These are phyloP conservation scores for Carallia brachiata DNA, from an alignment of 345 rosid species.

Conservation along the genomic window DNA sequence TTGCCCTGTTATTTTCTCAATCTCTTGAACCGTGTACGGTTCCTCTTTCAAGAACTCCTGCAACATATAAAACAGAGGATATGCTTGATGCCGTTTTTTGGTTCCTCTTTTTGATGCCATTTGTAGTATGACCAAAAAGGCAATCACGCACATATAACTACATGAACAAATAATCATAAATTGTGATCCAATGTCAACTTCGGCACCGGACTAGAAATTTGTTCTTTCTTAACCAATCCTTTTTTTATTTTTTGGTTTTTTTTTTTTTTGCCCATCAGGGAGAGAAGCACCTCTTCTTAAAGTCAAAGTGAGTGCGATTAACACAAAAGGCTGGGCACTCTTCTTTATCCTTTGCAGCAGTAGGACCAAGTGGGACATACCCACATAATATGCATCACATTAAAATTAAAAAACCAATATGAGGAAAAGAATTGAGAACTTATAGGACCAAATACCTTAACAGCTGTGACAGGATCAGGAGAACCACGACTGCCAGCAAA, in stretches of 20 bases:
- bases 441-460: constrained; percentile 58
- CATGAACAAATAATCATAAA: not conserved
- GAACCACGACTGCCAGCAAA: constrained; percentile 55
- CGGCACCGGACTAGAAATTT: too few species aligned
- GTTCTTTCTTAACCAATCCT: too few species aligned
- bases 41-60: constrained; percentile 78
- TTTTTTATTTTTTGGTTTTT: too few species aligned
- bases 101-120: too few species aligned
- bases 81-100: too few species aligned
- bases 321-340: too few species aligned
- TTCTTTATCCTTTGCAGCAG: too few species aligned
- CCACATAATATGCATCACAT: not conserved
- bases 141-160: too few species aligned
- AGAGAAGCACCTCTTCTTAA: too few species aligned
- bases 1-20: constrained; percentile 56
- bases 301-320: too few species aligned
- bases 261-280: too few species aligned
- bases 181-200: not conserved
- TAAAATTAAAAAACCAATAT: not conserved
- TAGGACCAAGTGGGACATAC: not conserved
- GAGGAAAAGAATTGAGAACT: not conserved
- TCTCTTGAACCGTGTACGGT: constrained; percentile 74
- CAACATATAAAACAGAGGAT: constrained; percentile 9
- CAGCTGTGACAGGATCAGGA: constrained; percentile 79
- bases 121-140: too few species aligned